phyloP scores from a whole-genome alignment of 441 rosid species.

The Cnidoscolus chayamansa region DNA sequence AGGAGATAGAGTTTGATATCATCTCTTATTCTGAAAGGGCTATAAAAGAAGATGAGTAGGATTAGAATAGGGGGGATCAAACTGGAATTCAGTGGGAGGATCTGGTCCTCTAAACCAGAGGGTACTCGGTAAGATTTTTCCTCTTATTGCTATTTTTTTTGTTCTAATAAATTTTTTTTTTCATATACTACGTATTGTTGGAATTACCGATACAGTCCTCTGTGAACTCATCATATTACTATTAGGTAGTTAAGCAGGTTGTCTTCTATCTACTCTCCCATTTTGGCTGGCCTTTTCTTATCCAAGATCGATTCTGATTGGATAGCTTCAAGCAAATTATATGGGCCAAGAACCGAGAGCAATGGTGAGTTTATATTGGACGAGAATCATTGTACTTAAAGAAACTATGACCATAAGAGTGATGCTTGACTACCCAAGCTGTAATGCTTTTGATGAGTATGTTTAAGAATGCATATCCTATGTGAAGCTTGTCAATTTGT shows the following conservation, averaged over 20 bases:
- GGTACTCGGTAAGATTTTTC: too few species aligned
- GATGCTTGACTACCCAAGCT: not conserved
- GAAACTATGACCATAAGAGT: not conserved
- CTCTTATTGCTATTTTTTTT: too few species aligned
- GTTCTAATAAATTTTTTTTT: too few species aligned
- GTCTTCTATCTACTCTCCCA: conserved; percentile 5
- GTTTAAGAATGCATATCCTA: conserved; percentile 3
- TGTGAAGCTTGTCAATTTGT: not conserved
- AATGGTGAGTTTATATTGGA: conserved; percentile 4
- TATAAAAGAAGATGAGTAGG: too few species aligned
- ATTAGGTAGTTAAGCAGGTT: conserved; percentile 1
- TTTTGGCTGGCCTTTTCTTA: not conserved
- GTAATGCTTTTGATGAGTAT: not conserved
- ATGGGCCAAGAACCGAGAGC: not conserved
- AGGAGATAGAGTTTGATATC: too few species aligned
- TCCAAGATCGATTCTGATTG: not conserved
- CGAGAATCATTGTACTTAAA: not conserved
- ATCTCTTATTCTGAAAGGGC: too few species aligned
- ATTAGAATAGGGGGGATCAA: too few species aligned
- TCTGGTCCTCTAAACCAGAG: too few species aligned
- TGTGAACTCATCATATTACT: not conserved
- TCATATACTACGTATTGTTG: too few species aligned
- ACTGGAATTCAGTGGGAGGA: too few species aligned
- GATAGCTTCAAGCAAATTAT: conserved; percentile 3
- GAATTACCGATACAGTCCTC: too few species aligned